A percentile compares a stretch with the other conserved stretches of the same genome.
Evolutionary conservation across 768 basidiomycete species (phyloP).

Genomic region (Leucocoprinus birnbaumii): DNA sequence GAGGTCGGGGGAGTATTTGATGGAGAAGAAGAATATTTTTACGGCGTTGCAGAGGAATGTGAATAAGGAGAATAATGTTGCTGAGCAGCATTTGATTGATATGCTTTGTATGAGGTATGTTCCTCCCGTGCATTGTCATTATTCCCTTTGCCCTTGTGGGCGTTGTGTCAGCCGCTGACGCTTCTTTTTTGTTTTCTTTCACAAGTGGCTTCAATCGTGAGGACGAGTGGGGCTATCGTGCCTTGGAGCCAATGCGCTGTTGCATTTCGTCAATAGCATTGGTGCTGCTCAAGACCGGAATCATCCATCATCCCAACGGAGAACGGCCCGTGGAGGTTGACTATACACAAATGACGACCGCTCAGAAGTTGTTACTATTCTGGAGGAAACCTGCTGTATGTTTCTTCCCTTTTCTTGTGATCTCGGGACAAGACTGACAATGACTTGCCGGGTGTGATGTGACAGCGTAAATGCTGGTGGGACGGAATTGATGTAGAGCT

Average conservation of each 20-base stretch:
- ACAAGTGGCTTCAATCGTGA: slow-evolving; percentile 92
- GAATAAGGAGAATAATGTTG: slow-evolving; percentile 98
- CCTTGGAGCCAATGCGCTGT: slow-evolving; percentile 92
- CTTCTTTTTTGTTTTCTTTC: not conserved
- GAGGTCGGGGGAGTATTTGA: slow-evolving; percentile 82
- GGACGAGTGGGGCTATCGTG: slow-evolving; percentile 98
- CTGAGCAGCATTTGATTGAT: slow-evolving; percentile 98
- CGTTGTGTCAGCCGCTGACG: slow-evolving; percentile 12
- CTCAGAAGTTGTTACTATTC: slow-evolving; percentile 94
- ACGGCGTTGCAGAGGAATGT: slow-evolving; percentile 98
- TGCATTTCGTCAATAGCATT: slow-evolving; percentile 98
- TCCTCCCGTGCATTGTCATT: no score
- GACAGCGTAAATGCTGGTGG: slow-evolving; percentile 99
- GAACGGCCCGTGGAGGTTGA: slow-evolving; percentile 81
- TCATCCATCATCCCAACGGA: slow-evolving; percentile 68
- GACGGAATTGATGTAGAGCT: slow-evolving; percentile 92
- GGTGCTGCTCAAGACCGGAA: slow-evolving; percentile 96
- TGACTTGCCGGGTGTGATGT: not conserved
- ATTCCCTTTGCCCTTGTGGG: not conserved
- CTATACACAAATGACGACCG: slow-evolving; percentile 91
- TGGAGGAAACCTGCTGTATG: slow-evolving; percentile 99
- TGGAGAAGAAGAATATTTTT: slow-evolving; percentile 91
- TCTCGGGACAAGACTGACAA: not conserved
- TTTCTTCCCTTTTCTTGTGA: slow-evolving; percentile 19
- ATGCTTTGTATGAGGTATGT: slow-evolving; percentile 98